These are phyloP conservation scores for Saccharomycopsis hybrid DNA, from an alignment of 1,139 yeast genomes.

Conservation along the genomic window DNA sequence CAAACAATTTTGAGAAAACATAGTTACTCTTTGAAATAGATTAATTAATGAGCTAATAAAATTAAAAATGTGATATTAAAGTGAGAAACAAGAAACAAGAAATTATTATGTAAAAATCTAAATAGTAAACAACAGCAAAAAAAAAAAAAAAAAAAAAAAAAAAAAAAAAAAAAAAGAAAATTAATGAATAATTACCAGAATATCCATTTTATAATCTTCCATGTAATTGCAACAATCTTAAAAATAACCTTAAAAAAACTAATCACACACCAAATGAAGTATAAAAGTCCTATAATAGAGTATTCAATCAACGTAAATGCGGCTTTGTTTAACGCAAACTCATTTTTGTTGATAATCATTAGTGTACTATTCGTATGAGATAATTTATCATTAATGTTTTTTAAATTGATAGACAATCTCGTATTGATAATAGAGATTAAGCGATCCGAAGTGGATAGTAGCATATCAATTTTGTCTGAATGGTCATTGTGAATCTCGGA, in stretches of 20 bases:
- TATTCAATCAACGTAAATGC: slow-evolving; percentile 11
- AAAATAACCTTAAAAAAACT: slow-evolving; percentile 6
- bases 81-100: no score
- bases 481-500: slow-evolving; percentile 13
- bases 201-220: slow-evolving; percentile 12
- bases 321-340: slow-evolving; percentile 2
- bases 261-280: slow-evolving; percentile 14
- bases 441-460: slow-evolving; percentile 16
- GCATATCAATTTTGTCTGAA: slow-evolving; percentile 17
- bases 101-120: no score
- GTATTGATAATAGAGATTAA: slow-evolving; percentile 17
- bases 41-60: no score
- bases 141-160: no score
- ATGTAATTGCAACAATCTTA: background rate
- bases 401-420: slow-evolving; percentile 8
- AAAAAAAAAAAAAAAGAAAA: no score
- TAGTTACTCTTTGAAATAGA: no score
- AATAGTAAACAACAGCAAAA: no score
- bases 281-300: slow-evolving; percentile 10
- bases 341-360: slow-evolving; percentile 1
- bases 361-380: background rate
- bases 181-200: slow-evolving; percentile 15
- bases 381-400: slow-evolving; percentile 12
- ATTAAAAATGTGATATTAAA: no score
- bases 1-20: no score